Evolutionary conservation across 495 filamentous ascomycete genomes (phyloP), one percentile per base, ranked within the genome.

Genomic region (Aspergillus sclerotioniger): DNA sequence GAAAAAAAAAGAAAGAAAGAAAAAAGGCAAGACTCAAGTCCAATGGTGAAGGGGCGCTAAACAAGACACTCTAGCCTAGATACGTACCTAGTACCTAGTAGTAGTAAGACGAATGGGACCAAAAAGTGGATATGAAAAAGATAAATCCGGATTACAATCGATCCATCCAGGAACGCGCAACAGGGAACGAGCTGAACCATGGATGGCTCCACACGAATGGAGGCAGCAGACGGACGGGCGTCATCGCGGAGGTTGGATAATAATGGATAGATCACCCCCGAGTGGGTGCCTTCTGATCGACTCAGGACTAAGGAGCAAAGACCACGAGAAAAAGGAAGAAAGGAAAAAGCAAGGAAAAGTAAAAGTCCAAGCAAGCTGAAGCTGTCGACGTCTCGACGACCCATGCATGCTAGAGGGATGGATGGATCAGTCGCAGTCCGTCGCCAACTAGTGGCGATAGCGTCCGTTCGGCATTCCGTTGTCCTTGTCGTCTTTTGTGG

Each of bases 171-270:
- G 47, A 50, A 50, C 47, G 47, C 25, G 47, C 46, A 49, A 56
- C 43, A 37, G 45, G 53, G 28, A 56, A 37, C 33, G 33, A 37
- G 33, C 37, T 41, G 37, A 41, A n/a, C 37, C 37, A 41, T n/a
- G 37, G 37, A 41, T 15, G 37, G 37, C 13, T 41, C 37, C 37
- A 25, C 25, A 3, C 25, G 25, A 12, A 15, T 1, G 37, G 13
- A n/a, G 37, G 37, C 37, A 41, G 9, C 35, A 13, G 9, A 39
- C 2, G 6, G 6, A 6, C 31, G 39, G 50, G 46, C n/a, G n/a
- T n/a, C n/a, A 25, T 25, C 25, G 25, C 25, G 53, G 48, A 62
- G 60, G 56, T 35, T 32, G 51, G 17, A 28, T 29, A 17, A 33
- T 33, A 6, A 3, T 41, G 13, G 37, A 41, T 41, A 41, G 8